Conservation (phyloP, 192 early-diverging fungal species). For the Mortierella alpina region DNA sequence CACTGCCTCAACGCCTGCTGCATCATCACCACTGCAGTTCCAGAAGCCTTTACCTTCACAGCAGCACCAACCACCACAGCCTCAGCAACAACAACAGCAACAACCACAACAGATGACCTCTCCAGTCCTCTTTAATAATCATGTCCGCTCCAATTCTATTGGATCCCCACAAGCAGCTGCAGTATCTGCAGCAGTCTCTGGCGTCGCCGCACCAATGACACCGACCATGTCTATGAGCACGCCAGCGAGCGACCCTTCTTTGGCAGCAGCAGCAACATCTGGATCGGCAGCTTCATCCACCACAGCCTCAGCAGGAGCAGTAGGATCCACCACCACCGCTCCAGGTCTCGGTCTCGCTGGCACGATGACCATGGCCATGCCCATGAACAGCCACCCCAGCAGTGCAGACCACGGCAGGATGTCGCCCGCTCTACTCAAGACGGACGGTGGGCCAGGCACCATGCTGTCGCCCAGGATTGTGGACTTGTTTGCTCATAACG, state of each 20-base stretch:
- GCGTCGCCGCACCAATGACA: background rate
- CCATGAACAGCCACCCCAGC: constrained; percentile 21
- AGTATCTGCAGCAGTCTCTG: background rate
- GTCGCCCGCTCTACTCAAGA: constrained; percentile 10
- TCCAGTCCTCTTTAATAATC: constrained; percentile 26
- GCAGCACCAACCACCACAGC: constrained; percentile 4
- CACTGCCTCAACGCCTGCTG: background rate
- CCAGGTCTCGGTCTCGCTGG: constrained; percentile 24
- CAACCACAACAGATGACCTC: constrained; percentile 21
- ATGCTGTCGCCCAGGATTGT: constrained; percentile 18
- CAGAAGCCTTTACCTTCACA: constrained; percentile 11
- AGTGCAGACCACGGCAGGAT: constrained; percentile 37
- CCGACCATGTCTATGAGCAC: no score
- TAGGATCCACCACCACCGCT: background rate
- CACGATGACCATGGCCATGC: background rate
- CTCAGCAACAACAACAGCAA: constrained; percentile 7
- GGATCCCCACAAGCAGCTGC: constrained; percentile 13
- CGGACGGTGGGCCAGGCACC: constrained; percentile 2
- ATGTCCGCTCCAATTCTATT: constrained; percentile 35
- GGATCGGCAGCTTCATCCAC: background rate
- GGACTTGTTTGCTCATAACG: constrained; percentile 45
- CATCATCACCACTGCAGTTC: constrained; percentile 14
- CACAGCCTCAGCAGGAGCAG: background rate
- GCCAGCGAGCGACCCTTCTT: background rate
- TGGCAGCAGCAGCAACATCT: background rate